phyloP scores from a whole-genome alignment of 179 eudicot genomes.

The Heliamphora pulchella region DNA sequence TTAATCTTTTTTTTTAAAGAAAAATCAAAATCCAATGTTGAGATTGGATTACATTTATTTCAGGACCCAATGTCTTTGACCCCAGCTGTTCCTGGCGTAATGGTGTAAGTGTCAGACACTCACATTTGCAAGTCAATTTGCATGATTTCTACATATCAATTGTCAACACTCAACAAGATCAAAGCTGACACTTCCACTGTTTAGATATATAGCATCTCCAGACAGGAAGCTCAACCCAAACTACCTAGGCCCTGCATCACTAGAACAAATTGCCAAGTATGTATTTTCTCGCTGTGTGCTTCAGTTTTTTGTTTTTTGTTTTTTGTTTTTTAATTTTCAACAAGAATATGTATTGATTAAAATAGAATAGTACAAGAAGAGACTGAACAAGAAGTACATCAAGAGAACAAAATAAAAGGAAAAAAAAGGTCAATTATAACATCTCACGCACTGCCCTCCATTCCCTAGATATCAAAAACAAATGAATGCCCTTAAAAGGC shows the following conservation, averaged over 20 bases:
- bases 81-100: slow-evolving; percentile 57
- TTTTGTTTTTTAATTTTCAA: no score
- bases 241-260: slow-evolving; percentile 82
- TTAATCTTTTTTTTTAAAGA: background rate
- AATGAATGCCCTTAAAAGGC: no score
- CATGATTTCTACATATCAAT: slow-evolving; percentile 4
- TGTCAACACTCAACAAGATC: background rate
- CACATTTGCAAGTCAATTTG: background rate
- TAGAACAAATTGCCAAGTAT: slow-evolving; percentile 75
- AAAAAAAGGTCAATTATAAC: no score
- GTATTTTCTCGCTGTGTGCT: slow-evolving; percentile 11
- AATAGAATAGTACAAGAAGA: no score
- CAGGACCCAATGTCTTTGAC: slow-evolving; percentile 48
- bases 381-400: no score
- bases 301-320: background rate
- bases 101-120: slow-evolving; percentile 60
- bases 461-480: no score
- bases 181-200: slow-evolving; percentile 12
- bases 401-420: no score
- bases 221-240: slow-evolving; percentile 59
- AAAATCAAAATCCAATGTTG: background rate
- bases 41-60: background rate
- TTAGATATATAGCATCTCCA: slow-evolving; percentile 77
- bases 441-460: no score
- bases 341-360: no score